Evolutionary conservation across 495 filamentous ascomycete genomes (phyloP), one percentile per base, ranked within the genome.

Genomic region (Parmelia sp.): DNA sequence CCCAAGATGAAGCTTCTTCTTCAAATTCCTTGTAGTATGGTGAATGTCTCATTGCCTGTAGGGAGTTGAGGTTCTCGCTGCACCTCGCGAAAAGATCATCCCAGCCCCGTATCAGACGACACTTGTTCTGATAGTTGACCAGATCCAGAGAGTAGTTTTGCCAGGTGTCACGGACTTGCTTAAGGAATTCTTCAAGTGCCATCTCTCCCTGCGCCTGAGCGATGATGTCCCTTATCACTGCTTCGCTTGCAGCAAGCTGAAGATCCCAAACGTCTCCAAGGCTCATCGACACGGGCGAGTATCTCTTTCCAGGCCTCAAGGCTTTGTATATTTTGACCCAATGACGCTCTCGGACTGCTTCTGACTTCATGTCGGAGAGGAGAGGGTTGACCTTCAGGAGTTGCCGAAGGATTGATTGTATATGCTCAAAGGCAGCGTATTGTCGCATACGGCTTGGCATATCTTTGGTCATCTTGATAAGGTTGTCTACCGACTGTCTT

Each of bases 371-470:
- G 63, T 99, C 94, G 4, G 86, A 80, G 8, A 99, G 79, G 31
- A 97, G 79, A 21, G 86, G 79, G 70, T 97, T 99, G 66, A 92
- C 89, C 74, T 96, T 97, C 69, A 96, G 79, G 29, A 92, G 79
- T 68, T 90, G 84, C 12, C 91, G 89, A n/a, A 97, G 82, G 33
- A 93, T 87, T 64, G 86, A 89, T 70, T 99, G 94, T 39, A 97
- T 90, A 70, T 99, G 92, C 74, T 97, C 94, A 73, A 99, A 99
- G 17, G 94, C 95, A 66, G 94, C 94, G 74, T 99, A 99, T 70
- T 99, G 94, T 57, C 94, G 86, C 95, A 97, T 99, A 53, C 94
- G 86, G 74, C 90, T 96, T 0, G 94, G 94, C 94, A 99, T 99
- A 65, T 97, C 92, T 78, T 96, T 99, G 56, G 92, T 96, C 88